Percentiles rank a stretch among this genome's conserved stretches.
Conservation (phyloP, 352 stramenopile species). For the Phytophthora macrochlamydospora region DNA sequence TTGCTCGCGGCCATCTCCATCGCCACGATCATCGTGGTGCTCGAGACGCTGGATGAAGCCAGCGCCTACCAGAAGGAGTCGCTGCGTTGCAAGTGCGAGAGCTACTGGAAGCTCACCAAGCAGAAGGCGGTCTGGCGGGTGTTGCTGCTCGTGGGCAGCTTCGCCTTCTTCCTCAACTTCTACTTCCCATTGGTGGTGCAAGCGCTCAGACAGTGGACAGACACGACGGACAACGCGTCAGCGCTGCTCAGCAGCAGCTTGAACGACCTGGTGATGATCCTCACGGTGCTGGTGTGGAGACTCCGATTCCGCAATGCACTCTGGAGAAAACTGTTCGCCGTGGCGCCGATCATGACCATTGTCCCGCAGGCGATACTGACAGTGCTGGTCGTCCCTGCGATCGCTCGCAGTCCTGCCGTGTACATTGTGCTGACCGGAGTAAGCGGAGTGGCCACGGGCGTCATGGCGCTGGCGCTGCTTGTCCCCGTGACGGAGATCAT, state of each 20-base stretch:
- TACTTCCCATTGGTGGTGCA: slow-evolving; percentile 35
- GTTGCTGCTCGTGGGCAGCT: slow-evolving; percentile 46
- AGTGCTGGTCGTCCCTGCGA: slow-evolving; percentile 27
- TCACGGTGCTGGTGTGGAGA: slow-evolving; percentile 40
- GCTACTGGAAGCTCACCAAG: slow-evolving; percentile 62
- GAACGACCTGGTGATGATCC: slow-evolving; percentile 43
- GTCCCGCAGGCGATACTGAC: slow-evolving; percentile 29
- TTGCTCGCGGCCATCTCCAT: slow-evolving; percentile 33
- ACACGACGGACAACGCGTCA: slow-evolving; percentile 27
- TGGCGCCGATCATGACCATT: slow-evolving; percentile 39
- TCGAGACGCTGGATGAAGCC: slow-evolving; percentile 21
- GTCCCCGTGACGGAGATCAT: slow-evolving; percentile 65
- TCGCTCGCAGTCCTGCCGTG: slow-evolving; percentile 30
- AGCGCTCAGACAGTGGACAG: slow-evolving; percentile 40
- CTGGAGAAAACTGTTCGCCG: slow-evolving; percentile 44
- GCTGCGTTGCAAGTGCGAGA: slow-evolving; percentile 46
- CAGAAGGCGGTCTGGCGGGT: slow-evolving; percentile 59
- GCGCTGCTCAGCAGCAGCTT: slow-evolving; percentile 32
- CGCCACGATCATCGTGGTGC: slow-evolving; percentile 35
- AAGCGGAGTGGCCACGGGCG: slow-evolving; percentile 29
- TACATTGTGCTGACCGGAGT: slow-evolving; percentile 34
- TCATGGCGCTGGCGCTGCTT: slow-evolving; percentile 44
- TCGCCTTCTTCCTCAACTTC: slow-evolving; percentile 54
- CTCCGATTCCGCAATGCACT: slow-evolving; percentile 40
- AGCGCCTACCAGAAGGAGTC: slow-evolving; percentile 26